These are phyloP conservation scores for Monilinia polystroma DNA, from an alignment of 2,329 filamentous ascomycete genomes.

Conservation along the genomic window DNA sequence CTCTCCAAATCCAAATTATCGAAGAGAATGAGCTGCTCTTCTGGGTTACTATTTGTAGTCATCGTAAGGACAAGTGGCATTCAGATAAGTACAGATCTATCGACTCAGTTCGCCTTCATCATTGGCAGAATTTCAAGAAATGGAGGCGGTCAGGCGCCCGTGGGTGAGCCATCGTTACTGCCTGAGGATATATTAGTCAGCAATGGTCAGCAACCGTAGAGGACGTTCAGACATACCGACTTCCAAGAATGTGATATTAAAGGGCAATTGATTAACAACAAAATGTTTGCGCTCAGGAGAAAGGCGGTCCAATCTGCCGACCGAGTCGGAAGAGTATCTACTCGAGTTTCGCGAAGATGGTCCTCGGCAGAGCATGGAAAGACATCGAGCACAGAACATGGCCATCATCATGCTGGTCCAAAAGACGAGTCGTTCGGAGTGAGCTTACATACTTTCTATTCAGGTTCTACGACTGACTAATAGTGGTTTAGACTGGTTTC, in stretches of 20 bases:
- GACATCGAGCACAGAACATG: slow-evolving; percentile 30
- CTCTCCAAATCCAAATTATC: slow-evolving; percentile 31
- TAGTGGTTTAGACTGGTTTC: slow-evolving; percentile 46
- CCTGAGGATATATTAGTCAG: slow-evolving; percentile 9
- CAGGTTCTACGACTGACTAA: slow-evolving; percentile 24
- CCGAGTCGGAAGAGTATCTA: slow-evolving; percentile 29
- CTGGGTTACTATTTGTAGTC: slow-evolving; percentile 26
- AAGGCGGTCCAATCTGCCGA: slow-evolving; percentile 38
- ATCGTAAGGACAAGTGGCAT: slow-evolving; percentile 39
- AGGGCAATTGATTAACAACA: slow-evolving; percentile 38
- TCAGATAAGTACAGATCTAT: slow-evolving; percentile 4
- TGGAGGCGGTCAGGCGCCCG: not conserved
- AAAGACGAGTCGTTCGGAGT: slow-evolving; percentile 52
- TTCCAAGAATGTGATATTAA: not conserved
- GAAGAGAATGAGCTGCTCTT: slow-evolving; percentile 13
- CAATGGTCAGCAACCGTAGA: slow-evolving; percentile 1
- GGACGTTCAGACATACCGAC: slow-evolving; percentile 2
- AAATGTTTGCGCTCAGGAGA: slow-evolving; percentile 39
- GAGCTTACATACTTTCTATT: slow-evolving; percentile 34
- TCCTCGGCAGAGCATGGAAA: slow-evolving; percentile 32
- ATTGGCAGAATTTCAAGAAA: not conserved
- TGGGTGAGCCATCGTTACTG: not conserved
- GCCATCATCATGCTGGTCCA: slow-evolving; percentile 42
- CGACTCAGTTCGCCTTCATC: not conserved
- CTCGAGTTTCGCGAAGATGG: slow-evolving; percentile 30